A percentile compares a stretch with the other conserved stretches of the same genome.
Conservation (phyloP, 2,329 filamentous ascomycete genomes). For the Sphaerulina musiva region DNA sequence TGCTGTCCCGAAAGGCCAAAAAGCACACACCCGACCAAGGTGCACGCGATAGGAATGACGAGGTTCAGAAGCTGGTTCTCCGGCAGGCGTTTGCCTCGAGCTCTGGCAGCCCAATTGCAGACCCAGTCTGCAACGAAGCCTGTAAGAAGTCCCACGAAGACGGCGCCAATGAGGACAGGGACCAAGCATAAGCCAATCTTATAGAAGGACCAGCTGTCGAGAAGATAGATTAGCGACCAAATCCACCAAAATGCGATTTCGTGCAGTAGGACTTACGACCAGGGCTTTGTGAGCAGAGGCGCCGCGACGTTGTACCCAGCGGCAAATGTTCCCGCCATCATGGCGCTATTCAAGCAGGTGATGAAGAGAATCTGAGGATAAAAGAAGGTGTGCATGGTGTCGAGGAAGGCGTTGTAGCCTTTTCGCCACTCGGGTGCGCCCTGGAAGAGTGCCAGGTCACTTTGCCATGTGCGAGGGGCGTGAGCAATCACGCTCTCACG, state of each 20-base stretch:
- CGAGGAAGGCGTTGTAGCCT: constrained; percentile 25
- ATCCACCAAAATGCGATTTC: neutral
- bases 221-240: neutral
- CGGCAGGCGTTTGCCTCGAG: constrained; percentile 25
- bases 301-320: constrained; percentile 26
- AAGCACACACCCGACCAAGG: constrained; percentile 25
- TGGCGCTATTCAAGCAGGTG: constrained; percentile 29
- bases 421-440: constrained; percentile 23
- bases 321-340: constrained; percentile 28
- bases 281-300: constrained; percentile 23
- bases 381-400: constrained; percentile 30
- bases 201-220: constrained; percentile 23
- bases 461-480: constrained; percentile 20
- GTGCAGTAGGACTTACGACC: constrained; percentile 15
- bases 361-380: constrained; percentile 33
- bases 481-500: constrained; percentile 12
- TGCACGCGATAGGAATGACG: constrained; percentile 22
- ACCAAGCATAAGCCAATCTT: constrained; percentile 24
- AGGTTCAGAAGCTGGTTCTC: constrained; percentile 30
- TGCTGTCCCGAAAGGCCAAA: constrained; percentile 27
- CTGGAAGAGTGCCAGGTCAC: constrained; percentile 25
- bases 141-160: constrained; percentile 23
- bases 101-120: constrained; percentile 25
- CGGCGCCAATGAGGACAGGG: constrained; percentile 25
- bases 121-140: constrained; percentile 27